Conservation (phyloP, 1,139 yeast species). For the Blastobotrys proliferans region DNA sequence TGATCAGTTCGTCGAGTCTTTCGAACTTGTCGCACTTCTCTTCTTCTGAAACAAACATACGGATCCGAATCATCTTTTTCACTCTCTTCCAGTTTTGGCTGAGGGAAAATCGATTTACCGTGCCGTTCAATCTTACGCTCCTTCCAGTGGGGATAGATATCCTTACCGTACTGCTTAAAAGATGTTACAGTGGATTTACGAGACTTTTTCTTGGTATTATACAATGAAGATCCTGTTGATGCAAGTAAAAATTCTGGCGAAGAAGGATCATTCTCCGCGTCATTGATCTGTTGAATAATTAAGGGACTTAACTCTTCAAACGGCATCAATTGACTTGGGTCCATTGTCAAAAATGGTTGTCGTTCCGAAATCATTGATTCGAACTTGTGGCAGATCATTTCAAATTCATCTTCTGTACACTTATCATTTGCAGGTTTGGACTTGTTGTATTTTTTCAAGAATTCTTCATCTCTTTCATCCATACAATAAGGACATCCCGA, state of each 20-base stretch:
- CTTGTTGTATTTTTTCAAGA: slow-evolving; percentile 45
- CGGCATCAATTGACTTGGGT: slow-evolving; percentile 69
- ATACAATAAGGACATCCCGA: slow-evolving; percentile 80
- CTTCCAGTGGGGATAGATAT: slow-evolving; percentile 80
- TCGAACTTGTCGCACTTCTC: slow-evolving; percentile 93
- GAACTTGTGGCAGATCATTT: slow-evolving; percentile 65
- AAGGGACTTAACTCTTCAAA: slow-evolving; percentile 56
- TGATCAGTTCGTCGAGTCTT: slow-evolving; percentile 94
- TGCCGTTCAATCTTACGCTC: slow-evolving; percentile 61
- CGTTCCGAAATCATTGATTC: slow-evolving; percentile 71
- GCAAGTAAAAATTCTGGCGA: slow-evolving; percentile 34
- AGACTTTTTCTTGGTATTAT: slow-evolving; percentile 15
- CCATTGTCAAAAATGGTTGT: slow-evolving; percentile 86
- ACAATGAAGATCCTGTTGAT: slow-evolving; percentile 17
- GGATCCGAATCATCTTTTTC: slow-evolving; percentile 95
- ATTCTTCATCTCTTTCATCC: slow-evolving; percentile 85
- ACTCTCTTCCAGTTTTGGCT: slow-evolving; percentile 76
- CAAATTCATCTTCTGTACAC: slow-evolving; percentile 72
- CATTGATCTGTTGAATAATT: slow-evolving; percentile 27
- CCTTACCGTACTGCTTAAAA: slow-evolving; percentile 60
- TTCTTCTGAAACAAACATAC: slow-evolving; percentile 89
- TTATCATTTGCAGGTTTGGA: slow-evolving; percentile 18
- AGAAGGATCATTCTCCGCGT: slow-evolving; percentile 34
- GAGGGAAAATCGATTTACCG: slow-evolving; percentile 72
- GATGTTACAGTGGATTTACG: slow-evolving; percentile 40